phyloP scores from a whole-genome alignment of 352 stramenopile species.

The Phytophthora macrochlamydospora region DNA sequence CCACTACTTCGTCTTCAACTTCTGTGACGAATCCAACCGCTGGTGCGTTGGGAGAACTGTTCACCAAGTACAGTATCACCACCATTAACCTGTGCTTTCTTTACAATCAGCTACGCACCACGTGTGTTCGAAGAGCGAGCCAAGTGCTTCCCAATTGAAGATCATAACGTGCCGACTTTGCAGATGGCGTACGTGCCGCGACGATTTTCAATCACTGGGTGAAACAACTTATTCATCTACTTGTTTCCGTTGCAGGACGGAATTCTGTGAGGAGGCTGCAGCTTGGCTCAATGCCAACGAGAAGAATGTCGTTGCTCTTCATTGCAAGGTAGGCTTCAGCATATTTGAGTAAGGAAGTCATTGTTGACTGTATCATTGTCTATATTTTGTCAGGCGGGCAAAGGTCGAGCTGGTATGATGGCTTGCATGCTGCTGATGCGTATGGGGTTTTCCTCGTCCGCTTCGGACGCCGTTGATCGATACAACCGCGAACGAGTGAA shows the following conservation, averaged over 20 bases:
- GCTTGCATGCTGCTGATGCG: conserved; percentile 73
- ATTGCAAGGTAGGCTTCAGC: conserved; percentile 62
- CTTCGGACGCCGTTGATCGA: conserved; percentile 54
- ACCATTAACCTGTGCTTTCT: too few relatives aligned
- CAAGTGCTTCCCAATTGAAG: conserved; percentile 70
- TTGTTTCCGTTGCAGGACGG: conserved; percentile 41
- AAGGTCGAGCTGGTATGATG: conserved; percentile 82
- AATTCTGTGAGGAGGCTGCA: conserved; percentile 76
- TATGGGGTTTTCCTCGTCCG: conserved; percentile 57
- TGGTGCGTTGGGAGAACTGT: conserved; percentile 24
- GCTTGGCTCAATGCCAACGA: conserved; percentile 54
- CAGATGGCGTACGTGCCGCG: conserved; percentile 53
- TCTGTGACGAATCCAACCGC: conserved; percentile 62
- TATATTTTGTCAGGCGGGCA: conserved; percentile 47
- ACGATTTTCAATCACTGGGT: not conserved
- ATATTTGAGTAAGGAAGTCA: too few relatives aligned
- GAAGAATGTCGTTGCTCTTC: conserved; percentile 57
- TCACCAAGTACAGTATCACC: not conserved
- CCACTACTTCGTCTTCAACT: conserved; percentile 83
- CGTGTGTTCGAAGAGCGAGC: conserved; percentile 51
- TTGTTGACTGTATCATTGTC: too few relatives aligned
- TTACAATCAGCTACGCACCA: conserved; percentile 47
- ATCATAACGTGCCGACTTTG: conserved; percentile 75
- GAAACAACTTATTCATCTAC: not conserved
- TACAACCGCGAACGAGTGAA: conserved; percentile 73